phyloP scores from a whole-genome alignment of 2,329 filamentous ascomycete genomes.

The Dendryphion nanum region DNA sequence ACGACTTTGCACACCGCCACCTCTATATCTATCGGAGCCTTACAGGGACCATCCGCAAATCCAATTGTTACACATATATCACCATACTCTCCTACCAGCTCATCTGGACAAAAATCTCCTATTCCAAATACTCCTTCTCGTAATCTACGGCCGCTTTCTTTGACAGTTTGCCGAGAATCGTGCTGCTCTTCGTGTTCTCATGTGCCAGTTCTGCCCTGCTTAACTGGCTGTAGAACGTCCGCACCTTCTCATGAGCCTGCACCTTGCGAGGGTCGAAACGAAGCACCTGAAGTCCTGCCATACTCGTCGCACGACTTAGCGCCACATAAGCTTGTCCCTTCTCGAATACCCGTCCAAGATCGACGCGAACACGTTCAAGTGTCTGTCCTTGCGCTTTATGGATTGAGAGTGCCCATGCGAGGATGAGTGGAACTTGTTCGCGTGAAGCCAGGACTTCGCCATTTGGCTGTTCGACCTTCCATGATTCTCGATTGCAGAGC shows the following conservation, averaged over 20 bases:
- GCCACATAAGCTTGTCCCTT: constrained; percentile 98
- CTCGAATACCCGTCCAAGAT: constrained; percentile 88
- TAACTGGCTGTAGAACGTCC: constrained; percentile 80
- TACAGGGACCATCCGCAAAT: no score
- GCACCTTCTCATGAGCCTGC: constrained; percentile 86
- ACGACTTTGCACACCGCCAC: no score
- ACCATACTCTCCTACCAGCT: no score
- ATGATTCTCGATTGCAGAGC: constrained; percentile 81
- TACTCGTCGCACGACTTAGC: constrained; percentile 84
- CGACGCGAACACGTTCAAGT: constrained; percentile 88
- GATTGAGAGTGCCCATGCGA: constrained; percentile 96
- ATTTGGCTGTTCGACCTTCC: constrained; percentile 96
- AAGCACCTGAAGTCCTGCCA: constrained; percentile 82
- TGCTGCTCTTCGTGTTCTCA: constrained; percentile 31
- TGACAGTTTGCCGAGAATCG: constrained; percentile 27
- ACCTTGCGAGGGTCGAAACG: constrained; percentile 89
- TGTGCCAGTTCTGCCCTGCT: constrained; percentile 63
- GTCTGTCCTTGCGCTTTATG: constrained; percentile 98
- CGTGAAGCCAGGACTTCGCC: constrained; percentile 91
- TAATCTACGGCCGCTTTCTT: neutral
- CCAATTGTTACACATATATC: no score
- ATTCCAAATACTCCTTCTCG: neutral
- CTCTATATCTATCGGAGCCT: no score
- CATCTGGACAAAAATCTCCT: no score
- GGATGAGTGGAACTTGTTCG: constrained; percentile 72